These are phyloP conservation scores for Plasmopara viticola DNA, from an alignment of 352 stramenopile species.

Conservation along the genomic window DNA sequence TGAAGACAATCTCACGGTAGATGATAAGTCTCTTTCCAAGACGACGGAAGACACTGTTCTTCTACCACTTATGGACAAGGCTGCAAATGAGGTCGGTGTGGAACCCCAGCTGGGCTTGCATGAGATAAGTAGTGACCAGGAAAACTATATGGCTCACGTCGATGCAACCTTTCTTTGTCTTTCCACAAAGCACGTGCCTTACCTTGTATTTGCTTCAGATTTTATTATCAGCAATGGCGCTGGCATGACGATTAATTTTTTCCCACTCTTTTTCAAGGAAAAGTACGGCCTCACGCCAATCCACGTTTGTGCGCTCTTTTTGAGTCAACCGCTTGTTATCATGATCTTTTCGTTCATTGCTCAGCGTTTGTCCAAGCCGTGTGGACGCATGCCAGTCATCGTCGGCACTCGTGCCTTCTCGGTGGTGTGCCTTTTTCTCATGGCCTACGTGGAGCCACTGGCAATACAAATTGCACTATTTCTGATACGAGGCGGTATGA, in stretches of 20 bases:
- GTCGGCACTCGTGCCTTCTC: slow-evolving; percentile 53
- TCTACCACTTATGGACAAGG: slow-evolving; percentile 17
- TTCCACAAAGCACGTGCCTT: slow-evolving; percentile 57
- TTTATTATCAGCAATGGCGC: slow-evolving; percentile 83
- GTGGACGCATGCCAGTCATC: slow-evolving; percentile 71
- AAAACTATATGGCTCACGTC: slow-evolving; percentile 25
- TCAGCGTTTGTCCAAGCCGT: slow-evolving; percentile 42
- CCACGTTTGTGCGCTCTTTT: slow-evolving; percentile 61
- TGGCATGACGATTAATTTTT: slow-evolving; percentile 83
- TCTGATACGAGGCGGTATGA: slow-evolving; percentile 72
- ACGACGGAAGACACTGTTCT: slow-evolving; percentile 32
- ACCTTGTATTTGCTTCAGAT: slow-evolving; percentile 62
- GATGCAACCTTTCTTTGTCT: slow-evolving; percentile 59
- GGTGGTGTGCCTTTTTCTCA: slow-evolving; percentile 53
- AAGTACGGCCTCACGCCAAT: slow-evolving; percentile 73
- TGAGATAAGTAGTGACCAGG: slow-evolving; percentile 20
- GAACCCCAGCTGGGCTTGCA: slow-evolving; percentile 25
- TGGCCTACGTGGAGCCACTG: slow-evolving; percentile 55
- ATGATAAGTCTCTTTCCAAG: too few species aligned
- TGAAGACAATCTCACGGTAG: slow-evolving; percentile 28
- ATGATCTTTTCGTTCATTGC: slow-evolving; percentile 55
- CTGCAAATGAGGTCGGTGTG: slow-evolving; percentile 19
- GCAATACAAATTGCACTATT: slow-evolving; percentile 60
- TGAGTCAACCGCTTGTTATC: slow-evolving; percentile 59
- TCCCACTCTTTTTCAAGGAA: slow-evolving; percentile 78